Base-by-base conservation (phyloP, 805 yeast species). In the Candida alai region DNA sequence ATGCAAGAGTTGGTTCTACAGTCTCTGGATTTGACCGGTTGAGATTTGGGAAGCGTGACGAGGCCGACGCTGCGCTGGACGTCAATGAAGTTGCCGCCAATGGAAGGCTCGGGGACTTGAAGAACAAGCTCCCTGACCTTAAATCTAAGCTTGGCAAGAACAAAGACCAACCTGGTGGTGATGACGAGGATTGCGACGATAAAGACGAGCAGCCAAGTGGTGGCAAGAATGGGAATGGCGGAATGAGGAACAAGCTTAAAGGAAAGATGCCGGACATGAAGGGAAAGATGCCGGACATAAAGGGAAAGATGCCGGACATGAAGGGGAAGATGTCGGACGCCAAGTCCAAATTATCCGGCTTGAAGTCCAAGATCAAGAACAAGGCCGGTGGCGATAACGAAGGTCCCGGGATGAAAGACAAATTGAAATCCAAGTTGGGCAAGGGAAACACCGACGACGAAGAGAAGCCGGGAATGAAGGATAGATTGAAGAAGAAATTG, bases 221-320 rank as follows among this genome's bases (percentile, higher is more conserved):
- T 24, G 27, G 12, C 2, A 24, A 24, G 2, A 17, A 17, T 22
- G 12, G 12, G 24, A 22, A 22, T 22, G 24, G 24, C 12, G 24
- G 12, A n/a, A n/a, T n/a, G n/a, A n/a, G n/a, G n/a, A n/a, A n/a
- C n/a, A 22, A 22, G n/a, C n/a, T n/a, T n/a, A n/a, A n/a, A n/a
- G n/a, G 24, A 3, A 20, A 19, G 32, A 29, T 13, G 31, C 31
- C 31, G 3, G 31, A 28, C 7, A 19, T 28, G 6, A 28, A 28
- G 15, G 21, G 24, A 20, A 28, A 28, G 7, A 11, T 28, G 31
- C 31, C 31, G 15, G 31, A 28, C 15, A 19, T 28, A 9, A 28
- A 28, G 27, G 21, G 24, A 10, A 28, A 28, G 31, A 28, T 13
- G 32, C 32, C 32, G 16, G 32, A 28, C 19, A 17, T 27, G 30